A percentile compares a stretch with the other conserved stretches of the same genome.
Evolutionary conservation across 345 rosid species (phyloP).

Genomic region (Turnera subulata): DNA sequence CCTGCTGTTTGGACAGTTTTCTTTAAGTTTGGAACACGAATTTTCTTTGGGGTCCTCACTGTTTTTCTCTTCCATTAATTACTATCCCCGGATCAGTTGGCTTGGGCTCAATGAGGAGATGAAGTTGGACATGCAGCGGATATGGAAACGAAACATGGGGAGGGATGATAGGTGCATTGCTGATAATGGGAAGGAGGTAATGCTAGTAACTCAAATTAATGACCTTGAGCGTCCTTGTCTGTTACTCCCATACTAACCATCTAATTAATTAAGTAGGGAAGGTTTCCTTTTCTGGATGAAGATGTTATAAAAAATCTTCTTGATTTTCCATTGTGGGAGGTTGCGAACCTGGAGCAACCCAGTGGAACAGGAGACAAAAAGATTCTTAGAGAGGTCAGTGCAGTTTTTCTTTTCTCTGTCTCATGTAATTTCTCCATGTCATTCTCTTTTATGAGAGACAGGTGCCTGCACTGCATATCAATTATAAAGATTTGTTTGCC

Average conservation of each 20-base stretch:
- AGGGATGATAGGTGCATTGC: slow-evolving; percentile 91
- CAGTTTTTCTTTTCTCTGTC: too few species aligned
- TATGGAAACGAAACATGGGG: slow-evolving; percentile 95
- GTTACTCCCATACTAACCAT: neutral
- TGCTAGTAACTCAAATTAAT: neutral
- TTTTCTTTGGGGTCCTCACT: neutral
- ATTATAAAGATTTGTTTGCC: neutral
- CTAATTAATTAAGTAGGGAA: slow-evolving; percentile 43
- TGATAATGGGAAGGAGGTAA: slow-evolving; percentile 91
- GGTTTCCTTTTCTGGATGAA: slow-evolving; percentile 97
- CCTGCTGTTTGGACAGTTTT: neutral
- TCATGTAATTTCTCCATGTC: too few species aligned
- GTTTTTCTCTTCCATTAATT: slow-evolving; percentile 4
- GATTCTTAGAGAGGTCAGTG: slow-evolving; percentile 74
- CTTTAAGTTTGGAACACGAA: neutral
- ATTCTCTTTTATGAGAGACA: neutral
- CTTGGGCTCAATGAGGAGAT: slow-evolving; percentile 74
- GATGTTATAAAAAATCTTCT: slow-evolving; percentile 79
- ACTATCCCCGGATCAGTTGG: slow-evolving; percentile 50
- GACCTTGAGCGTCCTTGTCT: neutral
- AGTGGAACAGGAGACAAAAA: slow-evolving; percentile 97
- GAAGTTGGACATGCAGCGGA: slow-evolving; percentile 97
- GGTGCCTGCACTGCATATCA: too few species aligned
- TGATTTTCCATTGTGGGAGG: slow-evolving; percentile 80
- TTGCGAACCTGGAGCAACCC: slow-evolving; percentile 77